Base-by-base conservation (phyloP, 2,329 filamentous ascomycete genomes). In the Alternaria sp. region DNA sequence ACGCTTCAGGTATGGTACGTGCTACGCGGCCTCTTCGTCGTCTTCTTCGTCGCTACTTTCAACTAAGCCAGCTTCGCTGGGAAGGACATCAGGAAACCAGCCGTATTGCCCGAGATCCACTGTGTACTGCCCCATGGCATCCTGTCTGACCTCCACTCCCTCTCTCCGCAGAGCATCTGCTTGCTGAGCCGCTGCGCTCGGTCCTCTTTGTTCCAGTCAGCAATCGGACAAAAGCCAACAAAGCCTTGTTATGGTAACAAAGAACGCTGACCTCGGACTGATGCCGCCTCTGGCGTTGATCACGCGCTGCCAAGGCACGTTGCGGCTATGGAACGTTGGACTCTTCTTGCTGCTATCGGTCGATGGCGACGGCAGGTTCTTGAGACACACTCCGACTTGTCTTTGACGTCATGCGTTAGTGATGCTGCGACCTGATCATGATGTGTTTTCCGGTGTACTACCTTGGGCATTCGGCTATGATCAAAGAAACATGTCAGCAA, bases 291-390 rank as follows among this genome's bases (percentile, higher is more conserved):
- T 94, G 13, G 91, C 81, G 76, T 94, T 97, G 74, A 98, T 90
- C 59, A 98, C 91, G 57, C 95, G 84, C 81, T 98, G 94, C 94
- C 94, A 98, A 0, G 94, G 94, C 3, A 98, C 94, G 65, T 90
- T 97, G 24, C 81, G 82, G 58, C 85, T 82, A 76, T 97, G 89
- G 79, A 90, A 96, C 56, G 80, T 69, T 37, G 74, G 61, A 76
- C 62, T 70, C 52, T 79, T 76, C 42, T 78, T 78, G 34, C 76
- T 79, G 54, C 77, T 72, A 61, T 81, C 78, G 48, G 77, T 58
- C 67, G 75, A 78, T 44, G 70, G 65, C 51, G 82, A 54, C 74
- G 93, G 86, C 11, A 98, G 86, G 74, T 97, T 89, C 76, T 97
- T 97, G 26, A 98, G 85, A 77, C 91, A 96, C 45, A 95, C 84